Conservation (phyloP, 2,329 filamentous ascomycete species). For the Hortaea werneckii region DNA sequence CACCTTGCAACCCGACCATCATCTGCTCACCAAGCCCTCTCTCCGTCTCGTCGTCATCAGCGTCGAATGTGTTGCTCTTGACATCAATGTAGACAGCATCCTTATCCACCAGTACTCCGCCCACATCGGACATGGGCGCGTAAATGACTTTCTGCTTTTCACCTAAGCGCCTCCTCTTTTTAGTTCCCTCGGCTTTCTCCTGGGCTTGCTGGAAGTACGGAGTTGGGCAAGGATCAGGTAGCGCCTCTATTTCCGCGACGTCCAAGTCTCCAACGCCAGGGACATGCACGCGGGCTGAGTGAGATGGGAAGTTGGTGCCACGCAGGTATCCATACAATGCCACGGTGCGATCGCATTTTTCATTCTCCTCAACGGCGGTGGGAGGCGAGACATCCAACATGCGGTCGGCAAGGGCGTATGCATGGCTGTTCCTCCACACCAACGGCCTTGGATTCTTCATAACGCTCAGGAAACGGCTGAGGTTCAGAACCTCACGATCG, state of each 20-base stretch:
- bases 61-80: slow-evolving; percentile 61
- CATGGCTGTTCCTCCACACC: slow-evolving; percentile 92
- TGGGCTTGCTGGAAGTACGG: slow-evolving; percentile 80
- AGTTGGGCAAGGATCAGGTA: slow-evolving; percentile 92
- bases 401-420: slow-evolving; percentile 85
- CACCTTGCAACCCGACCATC: slow-evolving; percentile 78
- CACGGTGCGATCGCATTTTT: slow-evolving; percentile 82
- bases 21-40: slow-evolving; percentile 91
- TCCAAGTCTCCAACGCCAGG: slow-evolving; percentile 85
- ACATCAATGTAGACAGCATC: slow-evolving; percentile 87
- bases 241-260: slow-evolving; percentile 69
- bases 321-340: slow-evolving; percentile 88
- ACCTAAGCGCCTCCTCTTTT: slow-evolving; percentile 67
- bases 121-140: slow-evolving; percentile 96
- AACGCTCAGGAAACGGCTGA: slow-evolving; percentile 88
- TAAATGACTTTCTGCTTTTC: slow-evolving; percentile 96
- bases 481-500: slow-evolving; percentile 89
- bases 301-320: slow-evolving; percentile 83
- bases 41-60: slow-evolving; percentile 54
- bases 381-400: slow-evolving; percentile 94
- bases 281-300: slow-evolving; percentile 80
- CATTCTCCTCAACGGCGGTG: slow-evolving; percentile 76
- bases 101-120: slow-evolving; percentile 89
- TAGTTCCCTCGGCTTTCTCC: slow-evolving; percentile 75
- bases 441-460: slow-evolving; percentile 99